phyloP scores from a whole-genome alignment of 2,329 filamentous ascomycete species.

The Arthrobotrys pseudoclavata region DNA sequence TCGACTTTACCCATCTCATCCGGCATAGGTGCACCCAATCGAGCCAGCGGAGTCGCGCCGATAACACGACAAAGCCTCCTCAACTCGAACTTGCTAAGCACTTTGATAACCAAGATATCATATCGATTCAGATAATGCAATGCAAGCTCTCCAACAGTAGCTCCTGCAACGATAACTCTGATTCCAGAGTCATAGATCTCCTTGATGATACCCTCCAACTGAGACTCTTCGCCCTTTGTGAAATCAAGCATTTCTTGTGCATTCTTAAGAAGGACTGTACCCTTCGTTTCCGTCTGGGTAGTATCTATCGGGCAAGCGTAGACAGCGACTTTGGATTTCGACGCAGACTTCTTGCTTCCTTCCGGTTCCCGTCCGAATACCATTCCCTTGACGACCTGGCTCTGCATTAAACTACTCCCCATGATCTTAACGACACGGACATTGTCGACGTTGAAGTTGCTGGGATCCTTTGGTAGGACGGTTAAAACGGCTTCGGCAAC shows the following conservation, averaged over 20 bases:
- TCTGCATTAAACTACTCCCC: conserved; percentile 95
- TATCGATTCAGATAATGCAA: conserved; percentile 98
- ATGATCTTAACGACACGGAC: conserved; percentile 99
- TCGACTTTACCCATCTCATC: conserved; percentile 98
- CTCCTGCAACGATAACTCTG: conserved; percentile 90
- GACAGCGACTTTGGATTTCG: conserved; percentile 94
- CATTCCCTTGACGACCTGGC: conserved; percentile 96
- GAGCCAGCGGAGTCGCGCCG: conserved; percentile 93
- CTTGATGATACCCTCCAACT: conserved; percentile 92
- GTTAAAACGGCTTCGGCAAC: conserved; percentile 88
- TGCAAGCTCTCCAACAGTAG: conserved; percentile 94
- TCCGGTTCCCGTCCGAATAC: conserved; percentile 97
- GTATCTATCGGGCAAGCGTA: conserved; percentile 96
- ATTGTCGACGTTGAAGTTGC: conserved; percentile 99
- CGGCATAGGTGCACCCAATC: conserved; percentile 98
- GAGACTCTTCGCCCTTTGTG: conserved; percentile 93
- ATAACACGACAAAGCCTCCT: conserved; percentile 95
- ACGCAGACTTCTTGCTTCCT: conserved; percentile 86
- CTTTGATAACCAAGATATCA: conserved; percentile 94
- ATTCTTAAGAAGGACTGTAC: conserved; percentile 95
- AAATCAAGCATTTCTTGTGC: conserved; percentile 99
- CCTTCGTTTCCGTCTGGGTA: conserved; percentile 98
- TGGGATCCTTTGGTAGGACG: conserved; percentile 93
- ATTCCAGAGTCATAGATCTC: conserved; percentile 94
- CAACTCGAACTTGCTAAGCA: conserved; percentile 98